Evolutionary conservation across 352 stramenopile species (phyloP), one percentile per base, ranked within the genome.

Genomic region (Phytophthora hybrid): DNA sequence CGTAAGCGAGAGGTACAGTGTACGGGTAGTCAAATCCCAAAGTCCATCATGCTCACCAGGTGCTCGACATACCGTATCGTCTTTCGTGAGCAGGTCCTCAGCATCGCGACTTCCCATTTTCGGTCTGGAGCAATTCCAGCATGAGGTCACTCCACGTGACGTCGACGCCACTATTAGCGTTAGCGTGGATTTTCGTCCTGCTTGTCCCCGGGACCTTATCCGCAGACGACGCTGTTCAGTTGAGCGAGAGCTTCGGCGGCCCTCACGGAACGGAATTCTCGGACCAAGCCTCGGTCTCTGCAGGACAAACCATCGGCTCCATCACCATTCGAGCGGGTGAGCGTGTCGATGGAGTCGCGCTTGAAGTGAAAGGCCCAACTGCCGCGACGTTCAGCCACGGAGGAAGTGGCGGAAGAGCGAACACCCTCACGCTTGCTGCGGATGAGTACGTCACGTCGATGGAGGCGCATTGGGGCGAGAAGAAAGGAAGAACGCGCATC

Each of bases 381-480:
- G 62, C 61, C 29, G 37, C 59, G 11, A 79, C 29, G 9, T 76
- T 79, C 13, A 76, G n/a, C n/a, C 72, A 79, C 59, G 72, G 72
- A 16, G 66, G 66, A 66, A 56, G 7, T 75, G 61, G 61, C 3
- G 72, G 66, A 14, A 59, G 13, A 9, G 49, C 58, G 13, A 66
- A 46, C 39, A 46, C 39, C 0, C 39, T 46, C 13, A 46, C 39
- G 39, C 39, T 46, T 3, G 71, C n/a, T 0, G 21, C 29, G 19
- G 37, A 66, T 0, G 73, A 79, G 31, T 54, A 73, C 19, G 54
- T 79, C 29, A 73, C 49, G n/a, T 73, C 67, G 1, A 79, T 79
- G 67, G 73, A 79, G 49, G 68, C 60, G n/a, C 68, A 79, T 58
- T 76, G 67, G 68, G 73, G 16, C 37, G 26, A 73, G 46, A 66